Percentiles rank a stretch among this genome's conserved stretches.
These are phyloP conservation scores for Boletus reticuloceps DNA, from an alignment of 768 basidiomycete species.

Conservation along the genomic window DNA sequence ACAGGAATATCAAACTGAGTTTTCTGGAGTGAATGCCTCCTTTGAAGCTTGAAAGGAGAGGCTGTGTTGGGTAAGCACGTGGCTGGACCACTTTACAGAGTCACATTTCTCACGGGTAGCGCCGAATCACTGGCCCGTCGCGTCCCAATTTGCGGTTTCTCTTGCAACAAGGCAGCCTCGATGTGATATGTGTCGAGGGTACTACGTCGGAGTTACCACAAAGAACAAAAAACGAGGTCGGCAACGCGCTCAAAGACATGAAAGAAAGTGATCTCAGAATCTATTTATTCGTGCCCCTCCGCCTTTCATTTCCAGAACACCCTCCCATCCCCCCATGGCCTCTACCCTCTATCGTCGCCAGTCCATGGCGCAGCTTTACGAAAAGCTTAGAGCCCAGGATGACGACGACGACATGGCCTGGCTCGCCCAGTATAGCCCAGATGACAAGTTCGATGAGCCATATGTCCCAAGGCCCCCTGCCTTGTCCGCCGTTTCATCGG, in stretches of 20 bases:
- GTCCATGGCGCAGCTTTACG: conserved; percentile 36
- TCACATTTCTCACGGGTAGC: conserved; percentile 31
- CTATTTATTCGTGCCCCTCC: conserved; percentile 29
- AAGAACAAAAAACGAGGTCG: conserved; percentile 41
- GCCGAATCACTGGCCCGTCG: conserved; percentile 17
- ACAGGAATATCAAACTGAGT: conserved; percentile 8
- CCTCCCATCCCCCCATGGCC: conserved; percentile 22
- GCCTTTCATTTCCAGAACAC: conserved; percentile 18
- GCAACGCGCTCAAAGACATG: conserved; percentile 38
- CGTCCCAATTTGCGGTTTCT: conserved; percentile 15
- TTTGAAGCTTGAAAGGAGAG: conserved; percentile 12
- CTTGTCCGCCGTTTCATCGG: conserved; percentile 29
- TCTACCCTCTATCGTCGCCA: conserved; percentile 34
- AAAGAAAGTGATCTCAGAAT: conserved; percentile 33
- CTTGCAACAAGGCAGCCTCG: conserved; percentile 35
- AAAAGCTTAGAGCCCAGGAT: conserved; percentile 34
- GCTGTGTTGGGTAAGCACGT: conserved; percentile 26
- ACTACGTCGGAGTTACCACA: conserved; percentile 37
- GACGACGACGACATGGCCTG: conserved; percentile 35
- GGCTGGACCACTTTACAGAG: conserved; percentile 20
- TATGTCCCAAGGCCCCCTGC: conserved; percentile 17
- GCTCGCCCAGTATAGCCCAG: conserved; percentile 34
- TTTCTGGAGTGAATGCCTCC: no score
- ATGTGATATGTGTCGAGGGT: conserved; percentile 35
- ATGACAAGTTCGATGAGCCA: conserved; percentile 30